These are phyloP conservation scores for Umbelopsis ramanniana DNA, from an alignment of 192 early-diverging fungal genomes.

Conservation along the genomic window DNA sequence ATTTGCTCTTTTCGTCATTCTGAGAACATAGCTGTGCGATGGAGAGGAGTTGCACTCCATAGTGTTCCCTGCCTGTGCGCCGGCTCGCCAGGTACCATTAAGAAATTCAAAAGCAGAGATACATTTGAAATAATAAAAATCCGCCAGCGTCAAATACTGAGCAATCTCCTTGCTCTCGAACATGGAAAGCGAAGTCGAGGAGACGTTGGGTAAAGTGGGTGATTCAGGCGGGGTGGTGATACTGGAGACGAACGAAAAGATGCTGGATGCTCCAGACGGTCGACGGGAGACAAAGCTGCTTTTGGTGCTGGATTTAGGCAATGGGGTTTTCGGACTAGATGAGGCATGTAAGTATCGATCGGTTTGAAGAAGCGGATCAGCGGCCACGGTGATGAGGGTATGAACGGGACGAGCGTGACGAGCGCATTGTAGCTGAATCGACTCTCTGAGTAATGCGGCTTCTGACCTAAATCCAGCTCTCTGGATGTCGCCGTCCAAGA, in stretches of 20 bases:
- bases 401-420: background rate
- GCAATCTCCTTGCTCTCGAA: conserved; percentile 34
- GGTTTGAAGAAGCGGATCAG: conserved; percentile 7
- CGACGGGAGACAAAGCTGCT: conserved; percentile 2
- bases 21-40: conserved; percentile 31
- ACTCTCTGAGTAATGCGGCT: conserved; percentile 14
- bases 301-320: background rate
- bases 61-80: background rate
- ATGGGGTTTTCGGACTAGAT: background rate
- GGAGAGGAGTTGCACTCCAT: background rate
- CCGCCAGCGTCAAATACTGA: conserved; percentile 46
- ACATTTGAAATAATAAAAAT: conserved; percentile 47
- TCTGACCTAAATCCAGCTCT: conserved; percentile 50
- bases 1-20: conserved; percentile 44
- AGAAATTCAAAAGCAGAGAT: conserved; percentile 38
- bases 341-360: background rate
- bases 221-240: conserved; percentile 37
- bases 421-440: background rate
- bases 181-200: conserved; percentile 3
- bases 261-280: conserved; percentile 26
- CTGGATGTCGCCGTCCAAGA: conserved; percentile 50
- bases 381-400: conserved; percentile 3
- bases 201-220: conserved; percentile 15
- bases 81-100: conserved; percentile 26
- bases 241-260: conserved; percentile 28